phyloP scores from a whole-genome alignment of 192 early-diverging fungal species.

The Coemansia sp. region DNA sequence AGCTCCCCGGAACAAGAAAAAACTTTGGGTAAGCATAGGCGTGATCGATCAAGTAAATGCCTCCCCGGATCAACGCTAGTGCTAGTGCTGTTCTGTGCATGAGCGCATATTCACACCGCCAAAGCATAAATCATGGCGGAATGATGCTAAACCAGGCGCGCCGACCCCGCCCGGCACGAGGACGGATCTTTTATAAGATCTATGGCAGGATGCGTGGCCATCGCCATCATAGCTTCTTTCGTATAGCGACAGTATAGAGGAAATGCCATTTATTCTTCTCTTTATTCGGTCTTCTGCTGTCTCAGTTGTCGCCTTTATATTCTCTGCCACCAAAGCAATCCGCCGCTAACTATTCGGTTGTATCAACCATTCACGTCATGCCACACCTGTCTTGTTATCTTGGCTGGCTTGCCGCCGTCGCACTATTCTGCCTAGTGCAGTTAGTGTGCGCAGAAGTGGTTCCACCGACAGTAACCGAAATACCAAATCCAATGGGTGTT shows the following conservation, averaged over 20 bases:
- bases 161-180: no score
- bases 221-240: not conserved
- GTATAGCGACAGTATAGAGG: not conserved
- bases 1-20: no score
- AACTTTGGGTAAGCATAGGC: no score
- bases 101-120: no score
- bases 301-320: slow-evolving; percentile 2
- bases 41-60: no score
- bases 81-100: no score
- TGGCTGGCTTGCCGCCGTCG: not conserved
- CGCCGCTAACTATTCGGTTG: not conserved
- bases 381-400: not conserved
- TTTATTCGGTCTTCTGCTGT: slow-evolving; percentile 1
- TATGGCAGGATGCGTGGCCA: not conserved
- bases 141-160: no score
- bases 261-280: slow-evolving; percentile 8
- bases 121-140: no score
- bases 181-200: no score
- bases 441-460: slow-evolving; percentile 11
- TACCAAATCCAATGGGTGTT: not conserved
- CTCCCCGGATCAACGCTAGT: no score
- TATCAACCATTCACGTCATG: not conserved
- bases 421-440: not conserved
- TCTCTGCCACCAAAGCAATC: slow-evolving; percentile 5
- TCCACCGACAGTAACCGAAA: slow-evolving; percentile 11